Evolutionary conservation across 768 basidiomycete species (phyloP).

Genomic region (Leucocoprinus birnbaumii): DNA sequence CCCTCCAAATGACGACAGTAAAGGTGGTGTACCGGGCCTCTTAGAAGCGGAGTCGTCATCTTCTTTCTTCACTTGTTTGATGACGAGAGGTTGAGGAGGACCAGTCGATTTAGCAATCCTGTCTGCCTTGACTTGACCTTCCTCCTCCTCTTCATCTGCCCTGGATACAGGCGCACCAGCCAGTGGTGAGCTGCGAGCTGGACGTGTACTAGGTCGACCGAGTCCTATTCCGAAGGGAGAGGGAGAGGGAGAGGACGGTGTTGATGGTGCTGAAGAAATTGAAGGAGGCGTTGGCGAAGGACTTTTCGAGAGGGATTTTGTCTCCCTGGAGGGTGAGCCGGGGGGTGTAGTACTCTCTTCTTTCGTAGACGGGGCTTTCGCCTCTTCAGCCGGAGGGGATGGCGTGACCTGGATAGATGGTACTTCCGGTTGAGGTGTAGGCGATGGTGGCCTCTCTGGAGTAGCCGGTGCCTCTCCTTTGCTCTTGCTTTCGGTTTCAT

Average conservation of each 20-base stretch:
- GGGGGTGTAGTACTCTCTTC: conserved; percentile 62
- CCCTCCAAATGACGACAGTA: conserved; percentile 25
- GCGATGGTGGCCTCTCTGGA: conserved; percentile 53
- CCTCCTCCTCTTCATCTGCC: conserved; percentile 42
- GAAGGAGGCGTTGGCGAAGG: conserved; percentile 26
- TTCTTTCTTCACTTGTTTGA: conserved; percentile 16
- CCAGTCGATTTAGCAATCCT: conserved; percentile 11
- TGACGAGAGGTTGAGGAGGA: conserved; percentile 26
- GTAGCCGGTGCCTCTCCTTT: conserved; percentile 24
- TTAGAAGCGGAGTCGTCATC: conserved; percentile 22
- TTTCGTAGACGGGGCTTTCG: conserved; percentile 26
- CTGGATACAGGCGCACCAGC: conserved; percentile 50
- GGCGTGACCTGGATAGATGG: conserved; percentile 37
- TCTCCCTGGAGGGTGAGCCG: conserved; percentile 51
- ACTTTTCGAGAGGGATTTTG: conserved; percentile 31
- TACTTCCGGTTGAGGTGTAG: conserved; percentile 55
- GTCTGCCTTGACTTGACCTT: conserved; percentile 14
- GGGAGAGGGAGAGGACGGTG: conserved; percentile 29
- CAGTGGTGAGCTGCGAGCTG: conserved; percentile 74
- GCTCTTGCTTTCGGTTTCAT: conserved; percentile 18
- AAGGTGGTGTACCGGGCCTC: conserved; percentile 49
- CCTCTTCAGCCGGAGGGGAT: conserved; percentile 27
- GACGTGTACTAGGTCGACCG: conserved; percentile 62
- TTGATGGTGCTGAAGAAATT: conserved; percentile 24
- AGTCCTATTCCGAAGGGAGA: conserved; percentile 42